phyloP scores from a whole-genome alignment of 2,329 filamentous ascomycete species.

The Delphinella strobiligena region DNA sequence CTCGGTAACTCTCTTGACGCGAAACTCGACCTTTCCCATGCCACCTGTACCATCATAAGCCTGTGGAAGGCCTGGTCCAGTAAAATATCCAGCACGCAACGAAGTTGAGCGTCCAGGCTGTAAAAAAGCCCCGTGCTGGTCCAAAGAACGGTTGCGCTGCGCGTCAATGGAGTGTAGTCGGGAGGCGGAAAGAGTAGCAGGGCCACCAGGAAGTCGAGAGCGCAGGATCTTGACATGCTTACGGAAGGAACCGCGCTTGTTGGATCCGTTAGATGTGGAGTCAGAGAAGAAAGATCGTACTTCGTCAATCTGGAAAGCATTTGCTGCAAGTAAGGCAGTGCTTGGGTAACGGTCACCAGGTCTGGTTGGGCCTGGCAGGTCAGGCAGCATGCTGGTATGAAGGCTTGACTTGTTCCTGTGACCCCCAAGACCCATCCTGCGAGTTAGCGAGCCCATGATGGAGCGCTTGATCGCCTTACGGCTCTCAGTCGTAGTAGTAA shows the following conservation, averaged over 20 bases:
- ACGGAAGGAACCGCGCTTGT: constrained; percentile 17
- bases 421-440: constrained; percentile 18
- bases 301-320: constrained; percentile 26
- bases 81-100: constrained; percentile 3
- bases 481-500: constrained; percentile 17
- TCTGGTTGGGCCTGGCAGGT: constrained; percentile 11
- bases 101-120: not conserved
- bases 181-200: constrained; percentile 6
- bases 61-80: constrained; percentile 3
- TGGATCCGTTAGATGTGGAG: constrained; percentile 20
- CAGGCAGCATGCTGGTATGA: constrained; percentile 4
- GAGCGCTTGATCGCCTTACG: constrained; percentile 22
- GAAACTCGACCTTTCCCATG: constrained; percentile 28
- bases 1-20: constrained; percentile 27
- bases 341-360: constrained; percentile 39
- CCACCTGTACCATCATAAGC: constrained; percentile 21
- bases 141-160: constrained; percentile 13
- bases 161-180: constrained; percentile 13
- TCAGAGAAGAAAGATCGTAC: constrained; percentile 32
- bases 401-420: constrained; percentile 4
- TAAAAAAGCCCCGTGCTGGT: constrained; percentile 19
- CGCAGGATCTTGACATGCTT: constrained; percentile 23
- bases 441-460: constrained; percentile 23
- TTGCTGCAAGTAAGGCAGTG: constrained; percentile 31
- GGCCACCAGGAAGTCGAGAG: constrained; percentile 10